These are phyloP conservation scores for Puccinellia tenuiflora DNA, from an alignment of 176 grass and related monocot genomes.

Conservation along the genomic window DNA sequence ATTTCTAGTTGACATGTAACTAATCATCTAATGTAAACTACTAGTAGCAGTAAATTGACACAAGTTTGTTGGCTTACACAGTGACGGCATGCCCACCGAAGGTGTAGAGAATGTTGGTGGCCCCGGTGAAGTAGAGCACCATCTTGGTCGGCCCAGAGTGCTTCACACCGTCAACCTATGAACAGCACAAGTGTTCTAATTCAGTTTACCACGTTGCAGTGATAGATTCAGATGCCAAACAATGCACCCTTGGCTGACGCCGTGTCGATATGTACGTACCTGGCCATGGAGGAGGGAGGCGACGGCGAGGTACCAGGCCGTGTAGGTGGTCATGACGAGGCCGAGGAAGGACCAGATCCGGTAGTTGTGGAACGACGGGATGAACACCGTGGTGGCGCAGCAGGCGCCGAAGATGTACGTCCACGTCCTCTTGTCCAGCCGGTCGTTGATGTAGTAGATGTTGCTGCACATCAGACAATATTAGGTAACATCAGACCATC, in stretches of 20 bases:
- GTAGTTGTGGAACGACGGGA: slow-evolving; percentile 99
- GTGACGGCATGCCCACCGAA: slow-evolving; percentile 98
- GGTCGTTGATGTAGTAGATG: slow-evolving; percentile 99
- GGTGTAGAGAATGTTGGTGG: slow-evolving; percentile 99
- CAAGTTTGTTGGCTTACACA: slow-evolving; percentile 77
- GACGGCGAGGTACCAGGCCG: slow-evolving; percentile 94
- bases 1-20: background rate
- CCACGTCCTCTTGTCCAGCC: slow-evolving; percentile 97
- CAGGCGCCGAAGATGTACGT: slow-evolving; percentile 98
- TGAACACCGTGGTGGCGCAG: slow-evolving; percentile 99
- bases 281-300: slow-evolving; percentile 90
- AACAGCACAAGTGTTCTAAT: background rate
- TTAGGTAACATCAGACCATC: background rate
- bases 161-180: slow-evolving; percentile 84
- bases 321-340: slow-evolving; percentile 99
- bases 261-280: slow-evolving; percentile 19
- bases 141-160: slow-evolving; percentile 90
- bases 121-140: slow-evolving; percentile 96
- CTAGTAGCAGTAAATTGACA: background rate
- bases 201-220: background rate
- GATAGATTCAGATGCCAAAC: background rate
- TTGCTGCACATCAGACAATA: slow-evolving; percentile 39
- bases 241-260: background rate
- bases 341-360: slow-evolving; percentile 97
- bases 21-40: background rate